These are phyloP conservation scores for Cymbidium sinense DNA, from an alignment of 106 monocot species.

Conservation along the genomic window DNA sequence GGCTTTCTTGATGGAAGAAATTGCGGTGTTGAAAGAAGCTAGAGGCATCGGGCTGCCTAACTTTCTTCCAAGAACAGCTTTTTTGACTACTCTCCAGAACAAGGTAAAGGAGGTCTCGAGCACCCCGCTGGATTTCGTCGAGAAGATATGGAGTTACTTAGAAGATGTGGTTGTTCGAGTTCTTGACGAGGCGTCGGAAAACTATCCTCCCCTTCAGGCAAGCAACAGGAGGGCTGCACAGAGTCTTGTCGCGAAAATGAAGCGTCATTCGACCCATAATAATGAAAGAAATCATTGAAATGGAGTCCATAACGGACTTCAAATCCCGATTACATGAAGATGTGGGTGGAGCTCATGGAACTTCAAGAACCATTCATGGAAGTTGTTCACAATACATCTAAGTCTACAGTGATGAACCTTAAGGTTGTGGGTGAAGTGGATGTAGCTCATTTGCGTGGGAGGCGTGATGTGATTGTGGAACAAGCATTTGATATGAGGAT, in stretches of 20 bases:
- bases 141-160: slow-evolving; percentile 10
- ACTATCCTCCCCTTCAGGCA: slow-evolving; percentile 34
- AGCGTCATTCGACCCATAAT: not conserved
- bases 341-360: not conserved
- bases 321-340: slow-evolving; percentile 14
- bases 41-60: slow-evolving; percentile 15
- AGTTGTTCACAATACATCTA: not conserved
- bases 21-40: slow-evolving; percentile 22
- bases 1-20: slow-evolving; percentile 40
- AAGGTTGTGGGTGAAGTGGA: slow-evolving; percentile 5
- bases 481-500: slow-evolving; percentile 14
- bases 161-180: slow-evolving; percentile 8
- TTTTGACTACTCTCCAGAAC: not conserved
- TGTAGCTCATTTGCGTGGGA: slow-evolving; percentile 5
- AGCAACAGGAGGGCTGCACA: slow-evolving; percentile 13
- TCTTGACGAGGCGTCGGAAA: slow-evolving; percentile 7
- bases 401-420: not conserved
- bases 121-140: not conserved
- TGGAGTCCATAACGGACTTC: slow-evolving; percentile 19
- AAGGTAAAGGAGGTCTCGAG: not conserved
- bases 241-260: slow-evolving; percentile 24
- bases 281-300: slow-evolving; percentile 36
- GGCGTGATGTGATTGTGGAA: not conserved
- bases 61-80: not conserved
- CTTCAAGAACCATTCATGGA: slow-evolving; percentile 2